Evolutionary conservation across 1,284 basidiomycete genomes (phyloP), one percentile per base, ranked within the genome.

Genomic region (Trametes polyzona): DNA sequence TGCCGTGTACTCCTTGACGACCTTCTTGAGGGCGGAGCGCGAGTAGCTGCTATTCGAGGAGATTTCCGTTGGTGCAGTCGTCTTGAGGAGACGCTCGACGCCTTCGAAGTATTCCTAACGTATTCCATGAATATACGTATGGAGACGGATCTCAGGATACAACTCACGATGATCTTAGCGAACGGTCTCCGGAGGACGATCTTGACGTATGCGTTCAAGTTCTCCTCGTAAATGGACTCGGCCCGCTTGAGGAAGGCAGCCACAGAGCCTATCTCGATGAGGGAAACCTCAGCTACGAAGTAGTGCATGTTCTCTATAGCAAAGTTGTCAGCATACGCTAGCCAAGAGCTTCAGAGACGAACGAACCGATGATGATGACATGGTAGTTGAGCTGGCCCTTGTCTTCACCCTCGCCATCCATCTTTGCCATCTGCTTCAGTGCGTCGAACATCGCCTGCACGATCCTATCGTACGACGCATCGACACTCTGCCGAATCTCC

Each of bases 381-480:
- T 97, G 93, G 67, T 96, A 97, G 71, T 98, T 98, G 52, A 98
- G 80, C 70, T 96, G 93, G 0, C 95, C 95, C 73, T 99, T 99
- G 74, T 96, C 96, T 67, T 97, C 95, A 0, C 86, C 88, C 64
- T 91, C 92, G 0, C 90, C 90, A 10, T 95, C 95, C 82, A 98
- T 91, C 63, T 96, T 68, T 5, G 95, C 95, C 83, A 98, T 94
- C 59, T 97, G 93, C 74, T 96, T 95, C 52, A 99, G 74, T 16
- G 87, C 89, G 42, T 95, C 94, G 65, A 98, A 96, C 84, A 98
- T 96, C 24, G 87, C 80, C 56, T 90, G 84, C 29, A 94, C 90
- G 42, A 98, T 91, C 64, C 83, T 87, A 66, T 95, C 93, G 70
- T 98, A 98, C 5, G 92, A 88, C 4, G 80, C 77, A 69, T 98